A percentile compares a stretch with the other conserved stretches of the same genome.
phyloP scores from a whole-genome alignment of 1,139 yeast genomes.

The Pichia sp. region DNA sequence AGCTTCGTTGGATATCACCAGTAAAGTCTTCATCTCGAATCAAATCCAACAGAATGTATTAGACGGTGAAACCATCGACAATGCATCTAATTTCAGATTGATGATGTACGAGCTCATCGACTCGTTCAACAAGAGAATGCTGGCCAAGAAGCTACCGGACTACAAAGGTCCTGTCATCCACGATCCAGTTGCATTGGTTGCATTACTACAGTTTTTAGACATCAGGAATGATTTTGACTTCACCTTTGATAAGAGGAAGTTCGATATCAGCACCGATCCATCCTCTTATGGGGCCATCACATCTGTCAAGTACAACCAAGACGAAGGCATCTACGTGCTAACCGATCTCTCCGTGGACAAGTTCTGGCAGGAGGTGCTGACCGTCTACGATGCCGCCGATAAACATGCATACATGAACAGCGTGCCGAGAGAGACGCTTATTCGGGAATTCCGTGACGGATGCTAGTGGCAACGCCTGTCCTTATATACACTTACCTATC shows the following conservation, averaged over 20 bases:
- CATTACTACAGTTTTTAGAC: conserved; percentile 46
- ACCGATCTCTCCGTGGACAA: conserved; percentile 41
- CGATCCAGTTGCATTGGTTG: conserved; percentile 72
- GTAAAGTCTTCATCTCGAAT: conserved; percentile 58
- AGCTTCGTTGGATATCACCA: conserved; percentile 71
- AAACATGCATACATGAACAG: conserved; percentile 20
- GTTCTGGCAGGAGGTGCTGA: conserved; percentile 54
- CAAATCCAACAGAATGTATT: conserved; percentile 40
- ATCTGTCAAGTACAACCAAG: conserved; percentile 16
- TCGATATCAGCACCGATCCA: conserved; percentile 37
- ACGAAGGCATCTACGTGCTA: conserved; percentile 52
- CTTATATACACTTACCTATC: too few relatives aligned
- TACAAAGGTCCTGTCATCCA: conserved; percentile 72
- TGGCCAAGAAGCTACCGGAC: conserved; percentile 40
- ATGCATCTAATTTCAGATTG: conserved; percentile 43
- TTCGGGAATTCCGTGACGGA: conserved; percentile 7
- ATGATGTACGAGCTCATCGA: conserved; percentile 56
- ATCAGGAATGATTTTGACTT: conserved; percentile 33
- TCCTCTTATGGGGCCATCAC: conserved; percentile 30
- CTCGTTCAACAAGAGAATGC: conserved; percentile 51
- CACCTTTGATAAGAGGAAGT: conserved; percentile 34
- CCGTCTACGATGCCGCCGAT: conserved; percentile 37
- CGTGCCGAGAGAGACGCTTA: conserved; percentile 10
- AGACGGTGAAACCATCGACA: conserved; percentile 29
- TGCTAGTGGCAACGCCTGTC: too few relatives aligned